phyloP scores from a whole-genome alignment of 176 grass and related monocot species.

The Hsuehochloa calcarea region DNA sequence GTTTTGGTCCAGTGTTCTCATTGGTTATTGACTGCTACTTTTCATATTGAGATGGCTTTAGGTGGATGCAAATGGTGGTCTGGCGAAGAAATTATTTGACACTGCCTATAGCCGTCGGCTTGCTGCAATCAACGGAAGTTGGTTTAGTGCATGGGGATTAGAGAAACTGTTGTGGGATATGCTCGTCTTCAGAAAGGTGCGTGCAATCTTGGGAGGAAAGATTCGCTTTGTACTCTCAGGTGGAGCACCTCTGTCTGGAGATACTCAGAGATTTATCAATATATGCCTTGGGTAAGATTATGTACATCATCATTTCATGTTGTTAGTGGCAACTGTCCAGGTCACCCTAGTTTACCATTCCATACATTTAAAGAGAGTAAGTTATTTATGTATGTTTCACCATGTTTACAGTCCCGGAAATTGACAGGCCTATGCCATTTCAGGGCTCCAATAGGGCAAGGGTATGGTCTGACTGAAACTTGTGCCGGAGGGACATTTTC shows the following conservation, averaged over 20 bases:
- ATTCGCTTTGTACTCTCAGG: slow-evolving; percentile 83
- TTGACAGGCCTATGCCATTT: slow-evolving; percentile 42
- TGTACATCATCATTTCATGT: slow-evolving; percentile 12
- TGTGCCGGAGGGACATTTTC: slow-evolving; percentile 94
- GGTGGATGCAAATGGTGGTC: slow-evolving; percentile 80
- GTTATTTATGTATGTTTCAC: slow-evolving; percentile 6
- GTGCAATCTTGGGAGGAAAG: slow-evolving; percentile 80
- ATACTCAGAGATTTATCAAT: slow-evolving; percentile 97
- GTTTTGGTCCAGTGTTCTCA: slow-evolving; percentile 3
- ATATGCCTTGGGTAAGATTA: slow-evolving; percentile 91
- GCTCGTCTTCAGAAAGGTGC: slow-evolving; percentile 81
- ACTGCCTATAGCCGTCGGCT: slow-evolving; percentile 61
- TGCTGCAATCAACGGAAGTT: slow-evolving; percentile 85
- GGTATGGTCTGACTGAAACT: slow-evolving; percentile 97
- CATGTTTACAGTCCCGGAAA: not conserved
- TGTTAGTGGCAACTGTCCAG: slow-evolving; percentile 14
- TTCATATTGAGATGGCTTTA: slow-evolving; percentile 35
- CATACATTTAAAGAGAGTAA: not conserved
- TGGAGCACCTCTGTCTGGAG: slow-evolving; percentile 81
- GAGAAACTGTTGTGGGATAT: slow-evolving; percentile 90
- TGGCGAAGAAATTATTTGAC: slow-evolving; percentile 82
- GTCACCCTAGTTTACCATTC: not conserved
- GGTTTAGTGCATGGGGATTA: slow-evolving; percentile 84
- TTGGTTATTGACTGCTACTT: slow-evolving; percentile 28
- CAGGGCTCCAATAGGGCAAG: slow-evolving; percentile 97